Base-by-base conservation (phyloP, 1,139 yeast species). In the Geotrichum klebahnii region DNA sequence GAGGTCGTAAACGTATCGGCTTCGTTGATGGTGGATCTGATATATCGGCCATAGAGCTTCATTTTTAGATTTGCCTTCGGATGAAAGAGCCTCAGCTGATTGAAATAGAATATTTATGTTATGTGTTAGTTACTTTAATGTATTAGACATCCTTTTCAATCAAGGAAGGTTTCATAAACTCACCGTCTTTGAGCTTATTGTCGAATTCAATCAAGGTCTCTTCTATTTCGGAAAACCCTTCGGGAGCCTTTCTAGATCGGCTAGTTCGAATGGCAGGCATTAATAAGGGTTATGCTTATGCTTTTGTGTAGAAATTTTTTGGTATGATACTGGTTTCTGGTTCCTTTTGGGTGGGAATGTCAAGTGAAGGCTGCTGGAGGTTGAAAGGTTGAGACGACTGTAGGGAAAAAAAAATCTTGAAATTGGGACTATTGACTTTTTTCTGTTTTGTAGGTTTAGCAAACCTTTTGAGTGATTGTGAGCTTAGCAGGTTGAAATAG, bases 41-140 rank as follows among this genome's bases (percentile, higher is more conserved):
- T 78, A 74, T 26, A 88, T 80, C 51, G 83, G 83, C 88, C 95
- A 86, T n/a, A 82, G 67, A 3, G 82, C 70, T 56, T 80, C 81
- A 50, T 76, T 74, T 34, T 71, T 70, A 10, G 63, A 57, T 61
- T 55, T 71, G 57, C 63, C 68, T 53, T 59, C 70, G n/a, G 60
- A 54, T 2, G 61, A 54, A 31, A 55, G 55, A 5, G 59, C 56
- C 46, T 62, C 64, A 20, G 64, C 63, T 52, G 24, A 37, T 37
- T n/a, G 35, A n/a, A 19, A 37, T 23, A n/a, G 41, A 23, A 37
- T 6, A 37, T 16, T n/a, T 5, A 6, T 6, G n/a, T 32, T 14
- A 5, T 32, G 12, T 32, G 19, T 5, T 14, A 5, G 16, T 16
- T 5, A 19, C 16, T 32, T 32, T 5, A 5, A 14, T 32, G 12